A percentile compares a stretch with the other conserved stretches of the same genome.
Conservation (phyloP, 805 yeast genomes). For the Yarrowia osloensis region DNA sequence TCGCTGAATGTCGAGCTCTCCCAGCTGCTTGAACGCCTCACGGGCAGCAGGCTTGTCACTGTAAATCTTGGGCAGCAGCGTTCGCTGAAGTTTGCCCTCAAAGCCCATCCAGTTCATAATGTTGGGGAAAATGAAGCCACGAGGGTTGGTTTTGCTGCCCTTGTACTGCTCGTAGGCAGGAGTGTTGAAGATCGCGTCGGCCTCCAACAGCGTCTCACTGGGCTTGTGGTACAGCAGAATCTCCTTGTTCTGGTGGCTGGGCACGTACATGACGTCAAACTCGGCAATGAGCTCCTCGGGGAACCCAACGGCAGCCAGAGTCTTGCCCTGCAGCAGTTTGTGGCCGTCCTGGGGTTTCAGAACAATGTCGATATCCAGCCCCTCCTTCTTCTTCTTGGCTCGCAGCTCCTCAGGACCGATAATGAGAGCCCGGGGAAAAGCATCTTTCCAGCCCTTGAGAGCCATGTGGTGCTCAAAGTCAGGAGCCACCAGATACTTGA, state of each 20-base stretch:
- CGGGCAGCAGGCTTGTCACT: conserved; percentile 7
- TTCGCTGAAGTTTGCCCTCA: not conserved
- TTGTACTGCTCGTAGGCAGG: conserved; percentile 3
- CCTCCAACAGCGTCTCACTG: conserved; percentile 55
- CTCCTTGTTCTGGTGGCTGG: conserved; percentile 59
- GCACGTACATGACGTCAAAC: conserved; percentile 59
- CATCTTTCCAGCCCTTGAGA: conserved; percentile 52
- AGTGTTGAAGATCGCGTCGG: conserved; percentile 35
- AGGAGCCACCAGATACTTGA: conserved; percentile 54
- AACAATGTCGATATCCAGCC: not conserved
- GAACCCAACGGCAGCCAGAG: conserved; percentile 27
- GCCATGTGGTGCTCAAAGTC: conserved; percentile 69
- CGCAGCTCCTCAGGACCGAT: conserved; percentile 51
- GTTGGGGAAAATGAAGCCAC: not conserved
- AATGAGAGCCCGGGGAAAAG: conserved; percentile 50
- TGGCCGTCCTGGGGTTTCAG: conserved; percentile 9
- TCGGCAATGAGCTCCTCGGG: conserved; percentile 47
- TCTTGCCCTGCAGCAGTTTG: conserved; percentile 6
- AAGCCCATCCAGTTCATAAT: conserved; percentile 7
- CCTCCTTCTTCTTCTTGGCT: conserved; percentile 10
- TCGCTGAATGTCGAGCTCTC: not conserved
- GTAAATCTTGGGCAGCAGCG: not conserved
- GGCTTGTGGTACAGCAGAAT: conserved; percentile 52
- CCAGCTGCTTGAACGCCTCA: not conserved
- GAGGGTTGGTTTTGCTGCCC: not conserved